These are phyloP conservation scores for Rhinocladiella mackenziei DNA, from an alignment of 2,329 filamentous ascomycete species.

Conservation along the genomic window DNA sequence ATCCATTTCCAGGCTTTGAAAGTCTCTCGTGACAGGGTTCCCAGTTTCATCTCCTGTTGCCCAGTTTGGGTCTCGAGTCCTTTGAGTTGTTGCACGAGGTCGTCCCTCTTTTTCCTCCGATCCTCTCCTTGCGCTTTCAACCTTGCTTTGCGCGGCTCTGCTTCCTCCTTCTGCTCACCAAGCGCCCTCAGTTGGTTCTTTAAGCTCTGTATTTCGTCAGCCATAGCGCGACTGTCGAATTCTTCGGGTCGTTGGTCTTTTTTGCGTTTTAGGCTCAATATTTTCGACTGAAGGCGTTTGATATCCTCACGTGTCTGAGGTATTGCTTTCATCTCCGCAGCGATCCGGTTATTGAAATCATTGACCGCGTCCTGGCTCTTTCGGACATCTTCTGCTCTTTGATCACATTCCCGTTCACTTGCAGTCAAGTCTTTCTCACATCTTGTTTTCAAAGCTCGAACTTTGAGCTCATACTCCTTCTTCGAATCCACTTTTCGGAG, in stretches of 20 bases:
- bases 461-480: conserved; percentile 57
- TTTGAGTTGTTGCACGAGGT: conserved; percentile 50
- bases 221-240: conserved; percentile 51
- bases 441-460: conserved; percentile 41
- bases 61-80: conserved; percentile 70
- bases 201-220: conserved; percentile 18
- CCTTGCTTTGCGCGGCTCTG: conserved; percentile 18
- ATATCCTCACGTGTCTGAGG: conserved; percentile 52
- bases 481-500: conserved; percentile 67
- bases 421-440: conserved; percentile 52
- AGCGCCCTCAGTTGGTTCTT: conserved; percentile 33
- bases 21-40: conserved; percentile 58
- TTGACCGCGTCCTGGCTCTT: conserved; percentile 38
- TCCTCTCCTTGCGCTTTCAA: conserved; percentile 41
- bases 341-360: conserved; percentile 39
- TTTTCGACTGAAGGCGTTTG: conserved; percentile 49
- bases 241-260: conserved; percentile 59
- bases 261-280: conserved; percentile 61
- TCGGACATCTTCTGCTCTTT: conserved; percentile 40
- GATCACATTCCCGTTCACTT: conserved; percentile 28
- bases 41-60: conserved; percentile 66
- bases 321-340: conserved; percentile 51
- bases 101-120: conserved; percentile 37
- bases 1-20: conserved; percentile 77
- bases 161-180: conserved; percentile 37